These are phyloP conservation scores for Novymonas esmeraldas DNA, from an alignment of 208 protist genomes.

Conservation along the genomic window DNA sequence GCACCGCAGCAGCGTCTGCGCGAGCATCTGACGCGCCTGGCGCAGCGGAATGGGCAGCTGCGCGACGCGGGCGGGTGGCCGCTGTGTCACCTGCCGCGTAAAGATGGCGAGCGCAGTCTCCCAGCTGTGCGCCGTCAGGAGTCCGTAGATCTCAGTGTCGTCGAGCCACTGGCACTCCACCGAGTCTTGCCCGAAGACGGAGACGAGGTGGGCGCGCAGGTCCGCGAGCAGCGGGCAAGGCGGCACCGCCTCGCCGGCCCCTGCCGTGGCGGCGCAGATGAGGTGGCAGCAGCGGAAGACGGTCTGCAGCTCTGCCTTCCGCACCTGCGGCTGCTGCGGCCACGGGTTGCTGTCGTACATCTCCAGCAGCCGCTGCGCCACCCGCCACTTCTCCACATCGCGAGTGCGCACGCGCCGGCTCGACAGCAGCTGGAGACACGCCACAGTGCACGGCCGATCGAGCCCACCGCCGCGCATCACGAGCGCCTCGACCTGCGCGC, in stretches of 20 bases:
- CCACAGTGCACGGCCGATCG: conserved; percentile 64
- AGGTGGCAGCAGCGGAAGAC: conserved; percentile 82
- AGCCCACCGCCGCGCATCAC: conserved; percentile 50
- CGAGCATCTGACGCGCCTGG: conserved; percentile 48
- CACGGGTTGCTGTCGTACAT: conserved; percentile 72
- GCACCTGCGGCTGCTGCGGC: conserved; percentile 67
- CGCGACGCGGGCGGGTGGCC: conserved; percentile 37
- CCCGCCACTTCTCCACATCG: conserved; percentile 30
- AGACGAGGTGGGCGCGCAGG: conserved; percentile 21
- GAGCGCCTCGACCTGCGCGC: conserved; percentile 50
- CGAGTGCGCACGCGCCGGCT: conserved; percentile 31
- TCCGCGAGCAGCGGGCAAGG: conserved; percentile 24
- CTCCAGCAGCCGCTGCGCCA: conserved; percentile 39
- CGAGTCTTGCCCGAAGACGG: conserved; percentile 55
- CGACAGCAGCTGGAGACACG: conserved; percentile 74
- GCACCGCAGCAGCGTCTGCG: conserved; percentile 44
- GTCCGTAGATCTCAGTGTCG: conserved; percentile 72
- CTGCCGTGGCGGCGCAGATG: conserved; percentile 26
- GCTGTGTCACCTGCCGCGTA: conserved; percentile 35
- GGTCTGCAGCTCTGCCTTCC: conserved; percentile 77
- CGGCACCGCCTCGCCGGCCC: background rate
- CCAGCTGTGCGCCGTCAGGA: conserved; percentile 42
- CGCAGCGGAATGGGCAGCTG: conserved; percentile 69
- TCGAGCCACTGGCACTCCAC: conserved; percentile 69
- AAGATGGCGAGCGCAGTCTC: conserved; percentile 50